Base-by-base conservation (phyloP, 306 rosid species). In the Begonia fuchsioides region DNA sequence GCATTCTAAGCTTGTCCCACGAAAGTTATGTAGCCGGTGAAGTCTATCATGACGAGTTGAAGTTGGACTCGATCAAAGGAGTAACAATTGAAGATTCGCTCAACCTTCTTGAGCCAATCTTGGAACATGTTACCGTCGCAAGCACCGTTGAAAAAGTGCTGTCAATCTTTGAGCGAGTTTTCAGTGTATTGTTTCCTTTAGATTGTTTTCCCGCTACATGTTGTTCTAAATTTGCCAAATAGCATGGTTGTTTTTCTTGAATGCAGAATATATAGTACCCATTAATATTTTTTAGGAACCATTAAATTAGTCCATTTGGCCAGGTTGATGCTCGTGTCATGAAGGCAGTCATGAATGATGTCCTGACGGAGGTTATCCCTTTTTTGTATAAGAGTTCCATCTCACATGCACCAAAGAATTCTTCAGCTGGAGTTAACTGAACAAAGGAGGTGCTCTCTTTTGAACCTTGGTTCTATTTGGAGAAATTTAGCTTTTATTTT, bases 291-390 rank as follows among this genome's bases (percentile, higher is more conserved):
- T 13, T 19, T 11, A 43, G 13, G 16, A 16, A 17, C 15, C 10
- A 17, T 16, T n/a, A n/a, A n/a, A n/a, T n/a, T n/a, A 26, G 35
- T 26, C 35, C 1, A 26, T 51, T 51, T 39, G n/a, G 12, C 17
- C 59, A 90, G 96, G 71, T 90, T 44, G 96, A 90, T 64, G 32
- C 67, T 55, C 71, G 95, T 57, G 49, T 85, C 32, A 73, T 90
- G 55, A 81, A 71, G 80, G 96, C 93, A 32, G 94, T 90, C 10
- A 83, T 77, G 11, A 76, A 61, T 48, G 60, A 70, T 49, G 68
- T 90, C 59, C 64, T 85, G 38, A 60, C 38, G 1, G 96, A 90
- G 67, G 57, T 87, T 18, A 57, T 90, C 35, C 98, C 98, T 12
- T 38, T 38, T 19, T 56, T 71, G 55, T 18, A 56, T 15, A 11